A percentile compares a stretch with the other conserved stretches of the same genome.
These are phyloP conservation scores for Ambispora gerdemannii DNA, from an alignment of 192 early-diverging fungal genomes.

Conservation along the genomic window DNA sequence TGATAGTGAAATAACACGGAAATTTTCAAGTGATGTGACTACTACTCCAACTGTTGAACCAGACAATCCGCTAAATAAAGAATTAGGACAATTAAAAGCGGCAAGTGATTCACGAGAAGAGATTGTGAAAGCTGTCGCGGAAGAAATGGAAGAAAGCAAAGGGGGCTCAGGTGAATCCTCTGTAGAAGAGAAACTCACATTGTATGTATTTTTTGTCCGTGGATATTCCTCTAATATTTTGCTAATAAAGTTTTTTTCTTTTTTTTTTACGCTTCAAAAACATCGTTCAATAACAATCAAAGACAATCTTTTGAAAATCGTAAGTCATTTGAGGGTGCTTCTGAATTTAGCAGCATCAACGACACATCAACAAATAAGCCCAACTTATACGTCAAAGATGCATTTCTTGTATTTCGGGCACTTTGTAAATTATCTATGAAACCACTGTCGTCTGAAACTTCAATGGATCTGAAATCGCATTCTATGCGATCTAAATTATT, in stretches of 20 bases:
- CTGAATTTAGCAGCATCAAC: background rate
- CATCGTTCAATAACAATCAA: background rate
- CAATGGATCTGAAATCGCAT: slow-evolving; percentile 72
- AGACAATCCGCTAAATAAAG: background rate
- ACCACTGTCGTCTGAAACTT: slow-evolving; percentile 60
- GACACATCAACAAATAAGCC: slow-evolving; percentile 28
- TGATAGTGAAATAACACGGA: background rate
- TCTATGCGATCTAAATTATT: slow-evolving; percentile 82
- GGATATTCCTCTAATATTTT: too few relatives aligned
- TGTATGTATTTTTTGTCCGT: background rate
- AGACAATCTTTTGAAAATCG: slow-evolving; percentile 20
- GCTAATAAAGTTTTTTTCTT: too few relatives aligned
- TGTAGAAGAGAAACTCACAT: background rate
- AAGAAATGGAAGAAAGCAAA: slow-evolving; percentile 7
- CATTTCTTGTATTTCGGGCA: slow-evolving; percentile 81
- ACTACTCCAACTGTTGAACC: background rate
- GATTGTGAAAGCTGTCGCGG: slow-evolving; percentile 15
- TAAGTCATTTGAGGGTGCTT: slow-evolving; percentile 14
- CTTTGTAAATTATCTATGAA: slow-evolving; percentile 90
- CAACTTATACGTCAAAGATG: slow-evolving; percentile 57
- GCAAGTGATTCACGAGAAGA: background rate
- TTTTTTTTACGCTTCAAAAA: background rate
- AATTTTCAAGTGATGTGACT: background rate
- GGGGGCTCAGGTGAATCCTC: background rate
- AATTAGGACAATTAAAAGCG: slow-evolving; percentile 14